Percentiles rank a stretch among this genome's conserved stretches.
These are phyloP conservation scores for Rhynchospora breviuscula DNA, from an alignment of 176 grass and related monocot genomes.

Conservation along the genomic window DNA sequence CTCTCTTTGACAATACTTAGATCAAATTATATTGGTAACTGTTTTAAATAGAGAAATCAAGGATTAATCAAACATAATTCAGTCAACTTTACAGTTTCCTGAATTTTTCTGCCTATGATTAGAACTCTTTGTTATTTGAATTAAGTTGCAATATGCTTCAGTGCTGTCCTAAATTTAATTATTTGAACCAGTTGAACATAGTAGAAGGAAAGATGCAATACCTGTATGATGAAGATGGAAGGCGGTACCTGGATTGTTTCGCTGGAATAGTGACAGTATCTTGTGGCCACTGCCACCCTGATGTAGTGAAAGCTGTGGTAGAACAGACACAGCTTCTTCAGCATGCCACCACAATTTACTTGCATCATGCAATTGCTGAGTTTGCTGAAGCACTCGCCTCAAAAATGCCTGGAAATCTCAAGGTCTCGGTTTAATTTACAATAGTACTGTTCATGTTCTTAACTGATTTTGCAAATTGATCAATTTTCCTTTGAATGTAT, in stretches of 20 bases:
- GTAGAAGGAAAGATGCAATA: conserved; percentile 98
- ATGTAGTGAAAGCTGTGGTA: conserved; percentile 73
- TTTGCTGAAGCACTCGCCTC: conserved; percentile 86
- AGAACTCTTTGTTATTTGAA: not conserved
- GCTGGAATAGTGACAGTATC: conserved; percentile 97
- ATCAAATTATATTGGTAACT: not conserved
- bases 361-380: conserved; percentile 87
- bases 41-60: not conserved
- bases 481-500: not conserved
- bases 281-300: conserved; percentile 88
- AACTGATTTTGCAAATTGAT: not conserved
- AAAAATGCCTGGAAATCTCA: conserved; percentile 95
- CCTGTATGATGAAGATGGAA: conserved; percentile 82
- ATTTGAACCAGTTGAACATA: conserved; percentile 63
- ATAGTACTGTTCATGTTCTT: not conserved
- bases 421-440: conserved; percentile 35
- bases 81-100: not conserved
- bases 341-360: conserved; percentile 91
- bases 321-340: conserved; percentile 94
- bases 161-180: not conserved
- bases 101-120: not conserved
- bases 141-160: not conserved
- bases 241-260: conserved; percentile 86
- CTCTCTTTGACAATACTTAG: not conserved
- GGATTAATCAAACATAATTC: not conserved